These are phyloP conservation scores for Kodamaea nitidulidarum DNA, from an alignment of 805 yeast species.

Conservation along the genomic window DNA sequence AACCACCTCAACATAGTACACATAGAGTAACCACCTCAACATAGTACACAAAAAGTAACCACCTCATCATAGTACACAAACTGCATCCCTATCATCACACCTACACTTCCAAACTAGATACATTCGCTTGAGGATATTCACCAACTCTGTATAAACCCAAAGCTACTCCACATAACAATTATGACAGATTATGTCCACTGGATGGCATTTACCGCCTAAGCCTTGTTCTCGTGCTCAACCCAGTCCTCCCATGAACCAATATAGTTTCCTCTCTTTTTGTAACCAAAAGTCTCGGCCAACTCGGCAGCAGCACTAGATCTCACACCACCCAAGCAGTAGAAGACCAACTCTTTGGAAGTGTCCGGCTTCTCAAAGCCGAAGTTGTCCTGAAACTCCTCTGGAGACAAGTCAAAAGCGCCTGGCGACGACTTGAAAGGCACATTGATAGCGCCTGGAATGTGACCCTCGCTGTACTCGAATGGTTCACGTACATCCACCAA, in stretches of 20 bases:
- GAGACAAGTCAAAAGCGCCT: slow-evolving; percentile 78
- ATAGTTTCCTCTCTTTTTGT: slow-evolving; percentile 78
- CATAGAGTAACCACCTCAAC: no score
- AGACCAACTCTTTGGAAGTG: slow-evolving; percentile 66
- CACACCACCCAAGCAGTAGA: slow-evolving; percentile 91
- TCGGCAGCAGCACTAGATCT: slow-evolving; percentile 90
- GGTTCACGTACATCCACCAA: slow-evolving; percentile 94
- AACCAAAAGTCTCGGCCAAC: slow-evolving; percentile 86
- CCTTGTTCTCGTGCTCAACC: slow-evolving; percentile 39
- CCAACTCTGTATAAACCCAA: no score
- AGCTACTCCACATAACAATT: no score
- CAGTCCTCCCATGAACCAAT: slow-evolving; percentile 87
- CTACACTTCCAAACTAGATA: no score
- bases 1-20: no score
- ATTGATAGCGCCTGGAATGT: slow-evolving; percentile 80
- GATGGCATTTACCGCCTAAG: background rate
- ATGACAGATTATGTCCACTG: no score
- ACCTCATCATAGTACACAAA: no score
- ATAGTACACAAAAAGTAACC: no score
- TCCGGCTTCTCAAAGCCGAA: slow-evolving; percentile 83
- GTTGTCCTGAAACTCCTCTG: slow-evolving; percentile 73
- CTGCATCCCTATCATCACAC: no score
- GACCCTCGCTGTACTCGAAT: slow-evolving; percentile 65
- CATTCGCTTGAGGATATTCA: no score
- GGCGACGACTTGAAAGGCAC: slow-evolving; percentile 89